Base-by-base conservation (phyloP, 1,284 basidiomycete genomes). In the Moesziomyces sp. region DNA sequence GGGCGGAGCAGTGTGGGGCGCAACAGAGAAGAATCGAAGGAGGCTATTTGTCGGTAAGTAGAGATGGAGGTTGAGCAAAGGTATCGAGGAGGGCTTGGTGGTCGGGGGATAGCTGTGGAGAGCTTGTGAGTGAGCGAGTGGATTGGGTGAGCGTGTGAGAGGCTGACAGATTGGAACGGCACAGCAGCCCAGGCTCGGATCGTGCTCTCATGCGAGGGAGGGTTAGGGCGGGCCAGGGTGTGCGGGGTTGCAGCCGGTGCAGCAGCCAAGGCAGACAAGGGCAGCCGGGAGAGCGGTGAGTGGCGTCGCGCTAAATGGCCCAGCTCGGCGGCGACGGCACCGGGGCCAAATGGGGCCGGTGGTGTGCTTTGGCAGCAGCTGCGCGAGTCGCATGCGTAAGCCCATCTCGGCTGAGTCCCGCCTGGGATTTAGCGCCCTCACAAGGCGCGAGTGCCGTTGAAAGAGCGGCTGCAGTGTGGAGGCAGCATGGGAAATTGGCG, bases 281-380 rank as follows among this genome's bases (percentile, higher is more conserved):
- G n/a, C n/a, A n/a, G n/a, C n/a, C n/a, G n/a, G n/a, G n/a, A n/a
- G 6, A 7, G 28, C 28, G 28, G 9, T 10, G 30, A 30, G 30
- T 30, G 30, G 21, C 21, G 21, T 21, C 21, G 21, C 21, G 21
- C 21, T 21, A 2, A 2, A 21, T 21, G 21, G 21, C 21, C 21
- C 21, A 21, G 21, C 21, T 21, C 21, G 2, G 28, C 28, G 28
- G 28, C 28, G 28, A 3, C 28, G 28, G 28, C 28, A 46, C 49
- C 56, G 56, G 56, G 49, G 49, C 42, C 46, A 51, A 14, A 42
- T 46, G 28, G 6, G 56, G 46, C 56, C 56, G 56, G 49, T 51
- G 56, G 28, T 21, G 13, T 8, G 30, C 30, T 8, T 11, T 30
- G 30, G 30, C 30, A 11, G 30, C 11, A 5, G 30, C 30, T 9